Conservation (phyloP, 2,329 filamentous ascomycete genomes). For the Alternaria hordeiaustralica region DNA sequence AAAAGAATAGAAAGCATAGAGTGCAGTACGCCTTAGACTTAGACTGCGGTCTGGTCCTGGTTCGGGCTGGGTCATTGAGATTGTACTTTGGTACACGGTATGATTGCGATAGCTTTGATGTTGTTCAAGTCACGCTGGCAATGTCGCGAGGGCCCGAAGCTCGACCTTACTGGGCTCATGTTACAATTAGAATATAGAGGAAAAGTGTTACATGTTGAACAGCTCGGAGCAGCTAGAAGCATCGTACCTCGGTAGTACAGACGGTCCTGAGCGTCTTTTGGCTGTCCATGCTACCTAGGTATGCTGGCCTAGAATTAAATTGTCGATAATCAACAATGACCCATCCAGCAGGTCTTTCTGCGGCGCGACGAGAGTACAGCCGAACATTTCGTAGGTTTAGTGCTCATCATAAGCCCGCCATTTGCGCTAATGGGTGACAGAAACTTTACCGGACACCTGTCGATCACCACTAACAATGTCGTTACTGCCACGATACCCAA, state of each 20-base stretch:
- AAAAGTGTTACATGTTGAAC: neutral
- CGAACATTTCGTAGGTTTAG: neutral
- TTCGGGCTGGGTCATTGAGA: neutral
- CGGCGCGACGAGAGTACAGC: neutral
- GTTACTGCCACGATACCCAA: neutral
- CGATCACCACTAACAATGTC: neutral
- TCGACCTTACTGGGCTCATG: neutral
- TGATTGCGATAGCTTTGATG: neutral
- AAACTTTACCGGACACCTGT: neutral
- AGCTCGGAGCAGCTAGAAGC: neutral
- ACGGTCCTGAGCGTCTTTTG: neutral
- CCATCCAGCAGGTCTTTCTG: neutral
- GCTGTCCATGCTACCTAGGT: neutral
- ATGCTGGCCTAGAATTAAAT: neutral
- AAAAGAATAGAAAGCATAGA: neutral
- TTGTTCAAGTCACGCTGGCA: neutral
- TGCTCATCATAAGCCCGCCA: neutral
- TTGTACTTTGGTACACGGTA: neutral
- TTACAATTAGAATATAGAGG: neutral
- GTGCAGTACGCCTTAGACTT: neutral
- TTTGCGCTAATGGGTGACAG: neutral
- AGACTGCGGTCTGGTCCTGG: neutral
- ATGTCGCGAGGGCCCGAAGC: neutral
- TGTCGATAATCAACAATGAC: neutral
- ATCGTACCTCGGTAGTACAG: neutral